Percentiles rank a stretch among this genome's conserved stretches.
These are phyloP conservation scores for Beta vulgaris DNA, from an alignment of 148 eudicot genomes.

Conservation along the genomic window DNA sequence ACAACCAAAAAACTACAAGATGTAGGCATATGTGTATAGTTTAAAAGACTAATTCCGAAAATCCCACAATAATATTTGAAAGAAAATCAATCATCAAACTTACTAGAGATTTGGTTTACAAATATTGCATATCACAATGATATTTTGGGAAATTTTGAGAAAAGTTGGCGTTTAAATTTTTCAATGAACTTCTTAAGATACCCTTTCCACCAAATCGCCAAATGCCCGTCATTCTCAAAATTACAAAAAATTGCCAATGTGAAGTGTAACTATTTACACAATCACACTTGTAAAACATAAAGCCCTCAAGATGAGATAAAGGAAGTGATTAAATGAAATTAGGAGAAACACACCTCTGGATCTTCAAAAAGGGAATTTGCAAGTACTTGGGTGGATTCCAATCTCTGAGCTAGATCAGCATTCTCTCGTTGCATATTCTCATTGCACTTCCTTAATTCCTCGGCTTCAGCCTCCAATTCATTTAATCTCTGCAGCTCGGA, in stretches of 20 bases:
- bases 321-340: neutral
- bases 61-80: neutral
- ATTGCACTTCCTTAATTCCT: conserved; percentile 53
- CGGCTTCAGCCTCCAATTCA: conserved; percentile 58
- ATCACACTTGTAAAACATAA: too few species aligned
- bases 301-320: conserved; percentile 2
- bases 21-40: neutral
- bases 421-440: conserved; percentile 51
- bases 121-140: too few species aligned
- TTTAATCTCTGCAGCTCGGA: conserved; percentile 33
- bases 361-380: conserved; percentile 61
- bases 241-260: too few species aligned
- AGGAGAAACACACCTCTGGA: conserved; percentile 44
- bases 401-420: conserved; percentile 49
- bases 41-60: too few species aligned
- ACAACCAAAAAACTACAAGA: neutral
- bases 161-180: too few species aligned
- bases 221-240: too few species aligned
- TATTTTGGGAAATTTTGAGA: too few species aligned
- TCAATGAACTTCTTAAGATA: too few species aligned
- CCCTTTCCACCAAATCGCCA: too few species aligned
- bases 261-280: too few species aligned
- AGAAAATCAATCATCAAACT: neutral
- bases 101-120: too few species aligned
- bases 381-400: conserved; percentile 64